Evolutionary conservation across 768 basidiomycete species (phyloP).

Genomic region (Epithele typhae): DNA sequence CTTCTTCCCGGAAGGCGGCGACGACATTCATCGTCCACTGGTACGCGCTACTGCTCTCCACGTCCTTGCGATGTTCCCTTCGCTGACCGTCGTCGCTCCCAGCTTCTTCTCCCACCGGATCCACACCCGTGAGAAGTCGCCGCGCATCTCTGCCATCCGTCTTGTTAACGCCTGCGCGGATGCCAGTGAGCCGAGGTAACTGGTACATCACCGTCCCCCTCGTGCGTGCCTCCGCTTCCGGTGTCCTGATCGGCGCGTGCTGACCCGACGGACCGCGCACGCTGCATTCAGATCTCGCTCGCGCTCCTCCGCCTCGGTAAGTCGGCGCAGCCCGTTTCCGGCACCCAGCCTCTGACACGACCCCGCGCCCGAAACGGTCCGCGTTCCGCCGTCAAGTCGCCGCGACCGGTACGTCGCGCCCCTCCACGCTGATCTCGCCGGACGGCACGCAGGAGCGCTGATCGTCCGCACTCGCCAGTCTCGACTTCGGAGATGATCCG

Average conservation of each 20-base stretch:
- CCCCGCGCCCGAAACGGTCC: too few species aligned
- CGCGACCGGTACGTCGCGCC: conserved; percentile 2
- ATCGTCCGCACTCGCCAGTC: too few species aligned
- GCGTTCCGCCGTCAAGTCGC: neutral
- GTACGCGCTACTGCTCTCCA: conserved; percentile 8
- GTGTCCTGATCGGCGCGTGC: too few species aligned
- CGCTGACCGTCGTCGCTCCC: too few species aligned
- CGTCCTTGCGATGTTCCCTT: neutral
- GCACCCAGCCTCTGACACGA: too few species aligned
- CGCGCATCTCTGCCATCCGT: neutral
- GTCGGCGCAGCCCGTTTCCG: neutral
- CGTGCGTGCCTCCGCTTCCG: too few species aligned
- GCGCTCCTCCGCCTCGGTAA: conserved; percentile 15
- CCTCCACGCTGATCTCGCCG: too few species aligned
- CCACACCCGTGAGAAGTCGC: conserved; percentile 14
- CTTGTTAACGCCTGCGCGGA: too few species aligned
- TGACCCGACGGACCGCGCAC: too few species aligned
- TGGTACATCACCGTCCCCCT: conserved; percentile 13
- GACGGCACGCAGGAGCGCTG: too few species aligned
- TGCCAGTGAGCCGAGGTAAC: conserved; percentile 20
- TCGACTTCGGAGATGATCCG: conserved; percentile 3
- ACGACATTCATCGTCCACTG: conserved; percentile 21
- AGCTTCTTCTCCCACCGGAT: conserved; percentile 24
- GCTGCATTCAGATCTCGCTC: conserved; percentile 6
- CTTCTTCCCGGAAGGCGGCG: conserved; percentile 18